Conservation (phyloP, 2,329 filamentous ascomycete species). For the Neopestalotiopsis sp. region DNA sequence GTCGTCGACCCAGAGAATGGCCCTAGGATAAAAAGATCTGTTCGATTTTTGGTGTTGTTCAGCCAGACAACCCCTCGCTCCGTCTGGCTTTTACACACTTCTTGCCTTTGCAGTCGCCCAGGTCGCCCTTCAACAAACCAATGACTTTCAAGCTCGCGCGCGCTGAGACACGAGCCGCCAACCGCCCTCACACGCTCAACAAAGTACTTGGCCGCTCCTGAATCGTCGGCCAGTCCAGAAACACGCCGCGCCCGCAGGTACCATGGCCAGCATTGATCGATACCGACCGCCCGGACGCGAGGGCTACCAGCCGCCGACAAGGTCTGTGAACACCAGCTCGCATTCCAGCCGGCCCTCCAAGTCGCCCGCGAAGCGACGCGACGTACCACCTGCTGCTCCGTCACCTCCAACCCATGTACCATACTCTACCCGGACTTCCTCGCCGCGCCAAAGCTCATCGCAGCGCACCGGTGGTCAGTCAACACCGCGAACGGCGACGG, state of each 20-base stretch:
- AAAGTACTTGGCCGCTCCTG: neutral
- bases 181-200: neutral
- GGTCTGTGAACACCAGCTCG: slow-evolving; percentile 27
- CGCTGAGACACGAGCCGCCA: neutral
- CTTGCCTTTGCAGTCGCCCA: neutral
- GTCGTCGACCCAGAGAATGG: neutral
- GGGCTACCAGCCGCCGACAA: slow-evolving; percentile 59
- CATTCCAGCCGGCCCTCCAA: slow-evolving; percentile 51
- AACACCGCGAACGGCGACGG: slow-evolving; percentile 40
- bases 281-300: slow-evolving; percentile 61
- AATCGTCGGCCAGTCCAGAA: neutral
- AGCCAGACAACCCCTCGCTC: neutral
- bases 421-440: slow-evolving; percentile 58
- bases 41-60: slow-evolving; percentile 1
- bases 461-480: slow-evolving; percentile 44
- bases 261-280: slow-evolving; percentile 66
- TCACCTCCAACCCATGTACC: slow-evolving; percentile 56
- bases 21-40: slow-evolving; percentile 1
- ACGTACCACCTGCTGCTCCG: slow-evolving; percentile 66
- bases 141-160: neutral
- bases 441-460: slow-evolving; percentile 40
- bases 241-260: slow-evolving; percentile 3
- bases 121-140: neutral
- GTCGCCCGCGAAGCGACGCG: slow-evolving; percentile 56
- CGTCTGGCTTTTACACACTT: neutral